These are phyloP conservation scores for Termitomyces sp. DNA, from an alignment of 768 basidiomycete species.

Conservation along the genomic window DNA sequence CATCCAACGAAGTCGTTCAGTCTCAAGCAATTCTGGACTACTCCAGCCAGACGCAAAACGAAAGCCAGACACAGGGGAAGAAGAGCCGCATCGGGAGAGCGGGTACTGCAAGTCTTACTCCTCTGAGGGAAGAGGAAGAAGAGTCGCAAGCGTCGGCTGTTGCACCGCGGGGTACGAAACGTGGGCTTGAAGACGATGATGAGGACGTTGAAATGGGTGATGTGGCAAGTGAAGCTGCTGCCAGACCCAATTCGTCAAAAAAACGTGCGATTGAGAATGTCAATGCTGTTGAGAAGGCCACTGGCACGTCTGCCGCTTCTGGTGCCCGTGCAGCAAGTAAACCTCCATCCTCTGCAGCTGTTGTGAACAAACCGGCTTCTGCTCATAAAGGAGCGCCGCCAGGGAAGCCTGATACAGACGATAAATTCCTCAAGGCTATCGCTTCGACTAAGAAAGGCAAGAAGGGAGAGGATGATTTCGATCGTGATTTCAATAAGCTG, in stretches of 20 bases:
- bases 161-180: conserved; percentile 27
- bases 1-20: conserved; percentile 10
- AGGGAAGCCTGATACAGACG: conserved; percentile 61
- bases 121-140: conserved; percentile 51
- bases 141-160: conserved; percentile 30
- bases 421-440: conserved; percentile 64
- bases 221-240: conserved; percentile 11
- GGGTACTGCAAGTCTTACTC: conserved; percentile 17
- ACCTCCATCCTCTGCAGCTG: conserved; percentile 1
- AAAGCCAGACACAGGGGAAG: conserved; percentile 23
- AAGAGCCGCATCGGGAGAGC: conserved; percentile 13
- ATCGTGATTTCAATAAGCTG: conserved; percentile 76
- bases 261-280: conserved; percentile 37
- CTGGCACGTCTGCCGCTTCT: neutral
- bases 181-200: conserved; percentile 31
- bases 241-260: conserved; percentile 28
- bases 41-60: conserved; percentile 30
- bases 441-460: conserved; percentile 70
- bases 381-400: conserved; percentile 23
- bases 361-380: conserved; percentile 15
- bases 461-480: conserved; percentile 63
- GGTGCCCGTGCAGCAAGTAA: neutral
- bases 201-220: conserved; percentile 35
- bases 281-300: conserved; percentile 17
- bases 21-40: conserved; percentile 3